Percentiles rank a stretch among this genome's conserved stretches.
Evolutionary conservation across 768 basidiomycete genomes (phyloP).

Genomic region (Strobilomyces echinocephalus): DNA sequence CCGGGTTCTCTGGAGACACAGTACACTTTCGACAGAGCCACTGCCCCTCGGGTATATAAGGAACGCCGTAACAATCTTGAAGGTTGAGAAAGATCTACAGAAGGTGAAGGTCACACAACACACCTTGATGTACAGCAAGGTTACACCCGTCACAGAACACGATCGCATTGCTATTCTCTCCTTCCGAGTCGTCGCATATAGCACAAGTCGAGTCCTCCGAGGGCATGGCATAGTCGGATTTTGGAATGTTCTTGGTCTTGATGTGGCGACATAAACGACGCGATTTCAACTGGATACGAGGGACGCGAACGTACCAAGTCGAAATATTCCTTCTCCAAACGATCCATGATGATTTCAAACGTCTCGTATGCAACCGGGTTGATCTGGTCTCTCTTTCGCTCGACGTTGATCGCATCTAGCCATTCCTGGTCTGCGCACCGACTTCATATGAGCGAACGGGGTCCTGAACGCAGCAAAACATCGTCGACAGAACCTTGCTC

Average conservation of each 20-base stretch:
- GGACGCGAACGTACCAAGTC: constrained; percentile 62
- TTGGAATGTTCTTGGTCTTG: constrained; percentile 91
- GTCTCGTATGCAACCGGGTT: constrained; percentile 74
- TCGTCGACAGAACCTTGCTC: constrained; percentile 70
- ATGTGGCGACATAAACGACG: constrained; percentile 1
- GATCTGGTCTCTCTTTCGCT: constrained; percentile 71
- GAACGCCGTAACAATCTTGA: constrained; percentile 96
- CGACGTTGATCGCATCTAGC: constrained; percentile 80
- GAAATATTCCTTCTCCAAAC: constrained; percentile 99
- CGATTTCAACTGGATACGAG: neutral
- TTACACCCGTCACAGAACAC: constrained; percentile 99
- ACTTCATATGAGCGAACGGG: constrained; percentile 3
- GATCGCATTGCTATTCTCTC: constrained; percentile 97
- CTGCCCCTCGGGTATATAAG: constrained; percentile 98
- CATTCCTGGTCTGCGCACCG: constrained; percentile 77
- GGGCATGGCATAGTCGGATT: constrained; percentile 79
- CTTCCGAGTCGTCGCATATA: constrained; percentile 97
- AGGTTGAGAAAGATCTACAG: constrained; percentile 8
- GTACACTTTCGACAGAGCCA: constrained; percentile 99
- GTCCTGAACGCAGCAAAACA: neutral
- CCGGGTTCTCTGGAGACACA: constrained; percentile 93
- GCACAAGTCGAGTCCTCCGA: constrained; percentile 96
- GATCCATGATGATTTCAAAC: constrained; percentile 97
- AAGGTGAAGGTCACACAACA: constrained; percentile 12
- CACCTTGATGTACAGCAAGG: constrained; percentile 98